Evolutionary conservation across 106 monocot species (phyloP), one percentile per base, ranked within the genome.

Genomic region (Phalaenopsis aphrodite): DNA sequence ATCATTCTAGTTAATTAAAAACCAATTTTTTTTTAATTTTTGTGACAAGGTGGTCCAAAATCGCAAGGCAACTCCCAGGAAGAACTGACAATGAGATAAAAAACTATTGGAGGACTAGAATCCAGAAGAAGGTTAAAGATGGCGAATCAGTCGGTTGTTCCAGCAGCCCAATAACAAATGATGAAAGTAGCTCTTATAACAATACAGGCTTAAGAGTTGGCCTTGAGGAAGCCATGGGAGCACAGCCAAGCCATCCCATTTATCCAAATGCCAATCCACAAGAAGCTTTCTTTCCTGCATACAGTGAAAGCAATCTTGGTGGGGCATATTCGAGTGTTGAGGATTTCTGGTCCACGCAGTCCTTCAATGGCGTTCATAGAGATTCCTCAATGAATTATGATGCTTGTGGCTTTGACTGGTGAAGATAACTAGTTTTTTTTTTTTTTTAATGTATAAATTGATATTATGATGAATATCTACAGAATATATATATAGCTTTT

Each of bases 61-160:
- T 87, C 75, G 87, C 87, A 21, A 87, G 81, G 81, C 87, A 87
- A 19, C 85, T 93, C 24, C 93, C 93, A 4, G 93, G 93, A 8
- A 90, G 93, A 64, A 93, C 93, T 2, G 93, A 93, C 69, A 90
- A 93, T 57, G 93, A 93, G 71, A 93, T 93, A 55, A 93, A 93
- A 79, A 93, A 93, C 75, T 93, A 81, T 81, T 93, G 90, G 93
- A 83, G 93, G 65, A 93, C 93, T 1, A 85, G 93, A 75, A 90
- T 93, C n/a, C 92, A 92, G 61, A 92, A 88, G 90, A 87, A 88
- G 67, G 74, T 19, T 2, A 78, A 92, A 92, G 88, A 81, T 12
- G 85, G 83, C 2, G 86, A 82, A 19, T 30, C 84, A 4, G 78
- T 79, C 1, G 55, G 41, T 17, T 80, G 82, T 55, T 83, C 83